phyloP scores from a whole-genome alignment of 768 basidiomycete species.

The Rhizopogon sp. region DNA sequence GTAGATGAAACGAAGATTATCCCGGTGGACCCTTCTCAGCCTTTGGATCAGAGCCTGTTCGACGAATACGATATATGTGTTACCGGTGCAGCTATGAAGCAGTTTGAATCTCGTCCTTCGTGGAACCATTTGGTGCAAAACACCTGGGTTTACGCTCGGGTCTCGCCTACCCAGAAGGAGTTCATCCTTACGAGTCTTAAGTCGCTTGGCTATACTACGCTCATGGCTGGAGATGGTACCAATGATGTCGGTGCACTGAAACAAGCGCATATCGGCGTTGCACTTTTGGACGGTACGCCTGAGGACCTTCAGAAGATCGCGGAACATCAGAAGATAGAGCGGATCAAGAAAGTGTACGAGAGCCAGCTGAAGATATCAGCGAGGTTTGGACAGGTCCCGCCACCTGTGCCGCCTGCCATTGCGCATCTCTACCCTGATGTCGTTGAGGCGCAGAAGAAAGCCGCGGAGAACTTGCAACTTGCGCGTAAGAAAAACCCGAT shows the following conservation, averaged over 20 bases:
- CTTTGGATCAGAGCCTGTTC: slow-evolving; percentile 74
- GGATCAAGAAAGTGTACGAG: slow-evolving; percentile 96
- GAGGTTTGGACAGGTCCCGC: slow-evolving; percentile 89
- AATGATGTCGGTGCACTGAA: slow-evolving; percentile 99
- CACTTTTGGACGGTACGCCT: slow-evolving; percentile 82
- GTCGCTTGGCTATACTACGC: slow-evolving; percentile 81
- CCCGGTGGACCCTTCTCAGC: slow-evolving; percentile 73
- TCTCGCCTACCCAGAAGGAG: slow-evolving; percentile 95
- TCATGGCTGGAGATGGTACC: slow-evolving; percentile 99
- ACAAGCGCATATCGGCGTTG: slow-evolving; percentile 96
- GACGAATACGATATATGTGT: slow-evolving; percentile 93
- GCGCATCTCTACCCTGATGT: slow-evolving; percentile 87
- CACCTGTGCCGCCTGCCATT: slow-evolving; percentile 85
- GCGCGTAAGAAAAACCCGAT: slow-evolving; percentile 82
- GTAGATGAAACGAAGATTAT: slow-evolving; percentile 92
- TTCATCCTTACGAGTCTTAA: slow-evolving; percentile 89
- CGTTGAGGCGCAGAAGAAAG: slow-evolving; percentile 84
- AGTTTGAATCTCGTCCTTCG: slow-evolving; percentile 64
- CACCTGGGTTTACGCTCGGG: slow-evolving; percentile 98
- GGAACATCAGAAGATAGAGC: slow-evolving; percentile 83
- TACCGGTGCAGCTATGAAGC: slow-evolving; percentile 90
- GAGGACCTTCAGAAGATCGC: slow-evolving; percentile 94
- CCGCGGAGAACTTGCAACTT: slow-evolving; percentile 53
- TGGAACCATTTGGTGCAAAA: slow-evolving; percentile 86
- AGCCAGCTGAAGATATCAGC: slow-evolving; percentile 88